These are phyloP conservation scores for Paratrypanosoma confusum DNA, from an alignment of 208 protist species.

Conservation along the genomic window DNA sequence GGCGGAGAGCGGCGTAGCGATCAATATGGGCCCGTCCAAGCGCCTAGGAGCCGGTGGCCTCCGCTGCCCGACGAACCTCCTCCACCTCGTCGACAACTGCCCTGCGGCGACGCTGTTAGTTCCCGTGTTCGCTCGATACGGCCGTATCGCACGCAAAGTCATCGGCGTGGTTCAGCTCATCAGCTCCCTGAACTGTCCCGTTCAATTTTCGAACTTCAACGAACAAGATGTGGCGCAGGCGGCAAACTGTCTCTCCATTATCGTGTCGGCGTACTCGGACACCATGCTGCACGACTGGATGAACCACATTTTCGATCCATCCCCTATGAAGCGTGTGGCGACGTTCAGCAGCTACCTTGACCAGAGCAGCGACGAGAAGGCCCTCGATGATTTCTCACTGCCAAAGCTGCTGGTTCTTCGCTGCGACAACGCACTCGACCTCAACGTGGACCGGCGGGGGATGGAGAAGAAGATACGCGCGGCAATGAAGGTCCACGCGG, in stretches of 20 bases:
- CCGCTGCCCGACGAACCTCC: slow-evolving; percentile 18
- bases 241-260: slow-evolving; percentile 52
- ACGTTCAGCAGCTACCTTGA: slow-evolving; percentile 60
- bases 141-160: slow-evolving; percentile 12
- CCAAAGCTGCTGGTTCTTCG: slow-evolving; percentile 62
- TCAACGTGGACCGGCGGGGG: slow-evolving; percentile 51
- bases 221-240: slow-evolving; percentile 65
- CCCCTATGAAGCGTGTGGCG: slow-evolving; percentile 31
- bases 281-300: slow-evolving; percentile 77
- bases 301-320: slow-evolving; percentile 75
- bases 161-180: slow-evolving; percentile 77
- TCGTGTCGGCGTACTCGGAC: slow-evolving; percentile 74
- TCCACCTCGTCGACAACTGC: slow-evolving; percentile 55
- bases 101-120: slow-evolving; percentile 74
- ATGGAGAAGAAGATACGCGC: slow-evolving; percentile 37
- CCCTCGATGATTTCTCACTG: slow-evolving; percentile 64
- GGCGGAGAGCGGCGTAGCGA: slow-evolving; percentile 57
- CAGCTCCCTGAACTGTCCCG: slow-evolving; percentile 53
- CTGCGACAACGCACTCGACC: slow-evolving; percentile 34
- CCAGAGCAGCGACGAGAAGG: slow-evolving; percentile 61
- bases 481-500: slow-evolving; percentile 28
- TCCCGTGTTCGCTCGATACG: slow-evolving; percentile 62
- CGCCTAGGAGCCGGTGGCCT: slow-evolving; percentile 10
- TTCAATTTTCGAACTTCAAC: slow-evolving; percentile 71
- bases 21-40: slow-evolving; percentile 55